Base-by-base conservation (phyloP, 345 rosid genomes). In the Arabis hirsuta region DNA sequence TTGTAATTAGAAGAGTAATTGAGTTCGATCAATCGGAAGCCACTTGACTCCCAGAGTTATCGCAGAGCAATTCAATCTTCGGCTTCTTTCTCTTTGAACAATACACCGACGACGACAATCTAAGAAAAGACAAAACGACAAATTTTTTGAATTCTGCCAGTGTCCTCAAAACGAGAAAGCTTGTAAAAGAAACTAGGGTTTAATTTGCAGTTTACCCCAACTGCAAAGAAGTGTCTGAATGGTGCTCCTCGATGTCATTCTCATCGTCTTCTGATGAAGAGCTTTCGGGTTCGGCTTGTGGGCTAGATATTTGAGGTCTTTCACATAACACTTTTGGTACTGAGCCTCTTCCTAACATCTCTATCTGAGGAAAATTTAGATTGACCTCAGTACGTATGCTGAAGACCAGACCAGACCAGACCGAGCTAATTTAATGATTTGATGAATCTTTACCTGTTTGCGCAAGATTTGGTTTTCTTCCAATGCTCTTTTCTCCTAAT, bases 11-110 rank as follows among this genome's bases (percentile, higher is more conserved):
- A 48, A 63, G 57, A 55, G 22, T n/a, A 6, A 3, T 26, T 29
- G 39, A 14, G 12, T 67, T 29, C 6, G 2, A 55, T 76, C 54
- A 69, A 48, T 62, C 71, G 29, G 79, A 76, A 62, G 79, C 79
- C n/a, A 76, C 79, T 69, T 70, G 80, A 57, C 80, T 76, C 22
- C 79, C 79, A 22, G 79, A 76, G 75, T 69, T 69, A 50, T 70
- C 76, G 34, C 76, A 63, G 2, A 14, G 27, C n/a, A 43, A 34
- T 64, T 76, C 80, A 0, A 70, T 11, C 65, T 76, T 76, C 9
- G 67, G 76, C 36, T 48, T 76, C 80, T 76, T 76, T 11, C 62
- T 41, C 43, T 70, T 55, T 38, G 55, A 4, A 22, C 16, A 9
- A 4, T 76, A 76, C 47, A 60, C 71, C 1, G 61, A 22, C 2